Conservation (phyloP, 2,329 filamentous ascomycete species). For the Venturia effusa region DNA sequence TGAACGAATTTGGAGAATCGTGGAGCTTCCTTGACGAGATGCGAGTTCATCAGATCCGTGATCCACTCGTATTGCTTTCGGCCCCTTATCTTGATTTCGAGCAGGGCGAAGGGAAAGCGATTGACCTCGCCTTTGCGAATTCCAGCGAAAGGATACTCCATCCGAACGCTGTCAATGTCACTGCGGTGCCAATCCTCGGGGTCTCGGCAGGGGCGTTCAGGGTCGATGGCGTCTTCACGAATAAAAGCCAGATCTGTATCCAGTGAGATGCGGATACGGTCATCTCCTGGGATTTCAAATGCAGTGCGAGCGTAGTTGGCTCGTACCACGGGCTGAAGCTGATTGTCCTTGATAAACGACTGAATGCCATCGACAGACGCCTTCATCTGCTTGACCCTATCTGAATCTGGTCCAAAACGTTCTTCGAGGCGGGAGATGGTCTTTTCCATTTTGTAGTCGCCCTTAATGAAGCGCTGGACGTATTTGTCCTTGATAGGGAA, state of each 20-base stretch:
- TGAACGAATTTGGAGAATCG: slow-evolving; percentile 97
- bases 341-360: slow-evolving; percentile 62
- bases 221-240: slow-evolving; percentile 61
- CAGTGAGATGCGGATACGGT: slow-evolving; percentile 81
- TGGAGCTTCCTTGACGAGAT: slow-evolving; percentile 80
- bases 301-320: slow-evolving; percentile 92
- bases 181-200: slow-evolving; percentile 80
- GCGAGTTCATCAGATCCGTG: slow-evolving; percentile 81
- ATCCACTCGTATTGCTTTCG: slow-evolving; percentile 75
- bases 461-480: slow-evolving; percentile 73
- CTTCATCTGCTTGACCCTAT: slow-evolving; percentile 59
- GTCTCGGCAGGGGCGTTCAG: slow-evolving; percentile 76
- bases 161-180: slow-evolving; percentile 73
- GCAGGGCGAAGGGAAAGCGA: slow-evolving; percentile 78
- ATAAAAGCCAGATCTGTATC: slow-evolving; percentile 91
- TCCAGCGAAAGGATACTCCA: slow-evolving; percentile 78
- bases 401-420: slow-evolving; percentile 55
- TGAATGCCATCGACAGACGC: slow-evolving; percentile 67
- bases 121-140: slow-evolving; percentile 87
- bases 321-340: slow-evolving; percentile 73
- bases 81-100: slow-evolving; percentile 77
- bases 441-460: slow-evolving; percentile 88
- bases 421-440: slow-evolving; percentile 73
- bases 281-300: slow-evolving; percentile 90
- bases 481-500: slow-evolving; percentile 93